Base-by-base conservation (phyloP, 2,329 filamentous ascomycete species). In the Curvularia verruculosa region DNA sequence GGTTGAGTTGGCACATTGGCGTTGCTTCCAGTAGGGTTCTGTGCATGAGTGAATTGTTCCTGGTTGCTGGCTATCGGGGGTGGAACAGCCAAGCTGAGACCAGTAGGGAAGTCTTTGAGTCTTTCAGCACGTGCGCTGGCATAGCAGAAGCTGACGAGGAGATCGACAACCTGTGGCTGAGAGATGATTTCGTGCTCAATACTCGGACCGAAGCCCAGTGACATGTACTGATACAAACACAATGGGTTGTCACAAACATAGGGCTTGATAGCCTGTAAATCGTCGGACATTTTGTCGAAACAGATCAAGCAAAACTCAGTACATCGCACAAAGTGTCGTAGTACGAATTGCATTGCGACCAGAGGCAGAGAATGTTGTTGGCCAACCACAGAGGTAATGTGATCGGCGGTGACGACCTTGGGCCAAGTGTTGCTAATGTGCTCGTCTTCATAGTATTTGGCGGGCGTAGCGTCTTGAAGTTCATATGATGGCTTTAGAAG, bases 271-370 rank as follows among this genome's bases (percentile, higher is more conserved):
- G 89, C 85, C 66, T 88, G 85, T 36, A 94, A 87, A 0, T 85
- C 83, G 2, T 82, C 82, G 1, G 84, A 75, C 34, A 91, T 83
- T 63, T 83, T 88, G 63, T 84, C 84, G 74, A 96, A 90, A 68
- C 93, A 97, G 23, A 93, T 87, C 52, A 96, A 83, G 74, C 93
- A 97, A 74, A 94, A 96, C 52, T 95, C 87, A 0, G 90, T 92
- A 72, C 91, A 96, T 56, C 86, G 87, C 7, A 90, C 84, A 58
- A 96, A 86, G 67, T 92, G 90, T 1, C 88, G 87, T 24, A 96
- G 79, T 0, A 87, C 82, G 64, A 93, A 95, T 63, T 96, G 89
- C 82, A 91, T 90, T 1, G 80, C 81, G 2, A 85, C 73, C 3
- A 87, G 75, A 6, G 85, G 85, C 31, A 88, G 79, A 1, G 84